A percentile compares a stretch with the other conserved stretches of the same genome.
These are phyloP conservation scores for Fusarium domesticum DNA, from an alignment of 2,329 filamentous ascomycete genomes.

Conservation along the genomic window DNA sequence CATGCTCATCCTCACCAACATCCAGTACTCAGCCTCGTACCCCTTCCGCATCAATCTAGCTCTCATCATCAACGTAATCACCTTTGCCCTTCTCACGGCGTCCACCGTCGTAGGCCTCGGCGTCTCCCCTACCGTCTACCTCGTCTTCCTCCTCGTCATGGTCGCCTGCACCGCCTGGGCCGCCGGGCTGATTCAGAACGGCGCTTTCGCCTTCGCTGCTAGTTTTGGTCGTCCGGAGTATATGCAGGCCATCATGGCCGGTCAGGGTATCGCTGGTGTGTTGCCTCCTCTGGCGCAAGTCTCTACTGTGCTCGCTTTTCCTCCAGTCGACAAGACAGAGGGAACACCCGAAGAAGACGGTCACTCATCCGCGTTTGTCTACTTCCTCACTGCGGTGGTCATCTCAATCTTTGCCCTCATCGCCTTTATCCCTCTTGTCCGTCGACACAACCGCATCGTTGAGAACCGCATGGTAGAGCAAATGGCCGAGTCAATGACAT, in stretches of 20 bases:
- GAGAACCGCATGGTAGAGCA: constrained; percentile 47
- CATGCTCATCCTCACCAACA: constrained; percentile 73
- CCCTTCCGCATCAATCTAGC: constrained; percentile 78
- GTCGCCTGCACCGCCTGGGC: constrained; percentile 77
- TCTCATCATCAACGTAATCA: constrained; percentile 70
- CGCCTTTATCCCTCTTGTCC: constrained; percentile 71
- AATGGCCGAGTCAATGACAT: constrained; percentile 49
- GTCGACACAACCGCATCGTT: constrained; percentile 54
- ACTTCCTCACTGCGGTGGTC: constrained; percentile 82
- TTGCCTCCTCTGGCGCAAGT: constrained; percentile 87
- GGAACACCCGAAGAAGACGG: constrained; percentile 20
- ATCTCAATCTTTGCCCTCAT: constrained; percentile 69
- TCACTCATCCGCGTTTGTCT: constrained; percentile 71
- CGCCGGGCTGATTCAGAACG: constrained; percentile 86
- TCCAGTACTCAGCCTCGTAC: constrained; percentile 82
- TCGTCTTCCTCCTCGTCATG: constrained; percentile 77
- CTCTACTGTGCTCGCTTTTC: constrained; percentile 66
- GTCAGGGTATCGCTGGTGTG: constrained; percentile 88
- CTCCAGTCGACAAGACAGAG: constrained; percentile 34
- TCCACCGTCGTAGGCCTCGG: constrained; percentile 70
- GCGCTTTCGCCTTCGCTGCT: constrained; percentile 85
- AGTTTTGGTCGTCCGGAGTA: constrained; percentile 85
- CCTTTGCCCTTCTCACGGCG: constrained; percentile 74
- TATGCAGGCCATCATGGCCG: constrained; percentile 93
- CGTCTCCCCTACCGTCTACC: constrained; percentile 64